Evolutionary conservation across 148 eudicot species (phyloP).

Genomic region (Limonium bicolor): DNA sequence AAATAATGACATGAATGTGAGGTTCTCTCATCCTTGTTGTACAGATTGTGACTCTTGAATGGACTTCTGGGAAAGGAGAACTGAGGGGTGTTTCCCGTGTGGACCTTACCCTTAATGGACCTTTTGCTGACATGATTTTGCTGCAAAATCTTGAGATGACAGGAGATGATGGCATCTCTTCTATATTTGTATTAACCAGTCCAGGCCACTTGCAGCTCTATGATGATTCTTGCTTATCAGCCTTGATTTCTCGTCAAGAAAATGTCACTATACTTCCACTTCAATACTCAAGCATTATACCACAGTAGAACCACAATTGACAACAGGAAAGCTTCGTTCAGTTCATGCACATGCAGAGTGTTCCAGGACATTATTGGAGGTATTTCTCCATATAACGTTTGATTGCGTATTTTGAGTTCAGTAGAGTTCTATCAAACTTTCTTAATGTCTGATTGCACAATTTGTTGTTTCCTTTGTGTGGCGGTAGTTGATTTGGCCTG

Average conservation of each 20-base stretch:
- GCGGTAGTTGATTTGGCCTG: too few species aligned
- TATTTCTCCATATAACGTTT: slow-evolving; percentile 11
- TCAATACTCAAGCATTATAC: slow-evolving; percentile 46
- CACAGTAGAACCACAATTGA: slow-evolving; percentile 74
- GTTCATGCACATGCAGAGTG: slow-evolving; percentile 18
- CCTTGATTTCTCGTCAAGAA: slow-evolving; percentile 39
- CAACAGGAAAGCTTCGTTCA: slow-evolving; percentile 37
- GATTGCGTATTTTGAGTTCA: too few species aligned
- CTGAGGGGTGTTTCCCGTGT: slow-evolving; percentile 51
- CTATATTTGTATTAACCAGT: slow-evolving; percentile 64
- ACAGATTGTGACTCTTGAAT: slow-evolving; percentile 87
- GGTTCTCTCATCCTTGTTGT: too few species aligned
- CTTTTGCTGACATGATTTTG: slow-evolving; percentile 73
- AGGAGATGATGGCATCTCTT: slow-evolving; percentile 22
- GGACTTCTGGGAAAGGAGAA: slow-evolving; percentile 60
- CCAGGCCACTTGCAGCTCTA: slow-evolving; percentile 85
- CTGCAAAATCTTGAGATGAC: slow-evolving; percentile 29
- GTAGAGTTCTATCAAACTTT: too few species aligned
- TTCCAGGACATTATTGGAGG: slow-evolving; percentile 33
- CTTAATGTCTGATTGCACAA: too few species aligned
- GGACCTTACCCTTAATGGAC: slow-evolving; percentile 80
- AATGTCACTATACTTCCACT: slow-evolving; percentile 27
- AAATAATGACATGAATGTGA: too few species aligned
- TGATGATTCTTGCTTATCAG: slow-evolving; percentile 43
- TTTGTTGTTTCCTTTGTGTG: too few species aligned